Evolutionary conservation across 352 stramenopile genomes (phyloP).

Genomic region (Blastocystis sp.): DNA sequence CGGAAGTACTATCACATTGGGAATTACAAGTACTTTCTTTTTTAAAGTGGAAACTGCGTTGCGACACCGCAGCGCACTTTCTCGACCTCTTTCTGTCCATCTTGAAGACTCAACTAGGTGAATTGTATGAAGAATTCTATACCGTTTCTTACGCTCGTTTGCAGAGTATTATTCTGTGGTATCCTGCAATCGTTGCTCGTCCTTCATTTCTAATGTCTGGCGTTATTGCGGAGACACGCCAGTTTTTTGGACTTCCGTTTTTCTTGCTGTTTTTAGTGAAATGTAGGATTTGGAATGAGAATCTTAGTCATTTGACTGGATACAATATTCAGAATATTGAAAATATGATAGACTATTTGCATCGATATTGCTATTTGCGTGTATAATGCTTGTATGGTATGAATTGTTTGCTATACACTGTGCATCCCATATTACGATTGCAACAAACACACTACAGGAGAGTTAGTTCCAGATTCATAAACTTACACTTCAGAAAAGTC

Average conservation of each 20-base stretch:
- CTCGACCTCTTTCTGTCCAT: neutral
- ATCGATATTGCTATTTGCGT: neutral
- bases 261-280: neutral
- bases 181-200: neutral
- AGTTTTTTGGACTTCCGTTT: neutral
- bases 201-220: neutral
- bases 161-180: neutral
- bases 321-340: neutral
- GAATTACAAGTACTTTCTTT: neutral
- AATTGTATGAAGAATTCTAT: neutral
- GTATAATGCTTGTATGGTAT: neutral
- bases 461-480: slow-evolving; percentile 59
- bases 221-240: neutral
- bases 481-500: slow-evolving; percentile 56
- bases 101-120: neutral
- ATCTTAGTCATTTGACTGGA: neutral
- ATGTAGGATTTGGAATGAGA: neutral
- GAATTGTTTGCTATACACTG: neutral
- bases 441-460: slow-evolving; percentile 46
- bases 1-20: neutral
- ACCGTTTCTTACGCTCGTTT: neutral
- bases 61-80: neutral
- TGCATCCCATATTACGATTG: neutral
- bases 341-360: neutral
- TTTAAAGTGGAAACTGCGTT: neutral